phyloP scores from a whole-genome alignment of 371 early-diverging fungal genomes.

The Spraguea lophii region DNA sequence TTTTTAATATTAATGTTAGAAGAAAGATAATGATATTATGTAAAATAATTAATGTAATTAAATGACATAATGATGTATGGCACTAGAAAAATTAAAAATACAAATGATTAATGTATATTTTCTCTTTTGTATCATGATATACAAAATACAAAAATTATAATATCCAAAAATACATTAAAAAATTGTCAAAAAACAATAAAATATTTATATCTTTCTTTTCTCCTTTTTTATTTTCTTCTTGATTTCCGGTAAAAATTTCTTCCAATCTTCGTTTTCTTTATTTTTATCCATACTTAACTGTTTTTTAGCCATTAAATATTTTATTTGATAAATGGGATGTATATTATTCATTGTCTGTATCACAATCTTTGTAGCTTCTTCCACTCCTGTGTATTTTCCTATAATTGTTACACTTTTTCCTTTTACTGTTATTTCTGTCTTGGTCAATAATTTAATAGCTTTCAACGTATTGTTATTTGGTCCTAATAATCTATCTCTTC shows the following conservation, averaged over 20 bases:
- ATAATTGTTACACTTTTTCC: constrained; percentile 84
- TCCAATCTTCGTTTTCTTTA: constrained; percentile 81
- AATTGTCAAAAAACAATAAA: too few relatives aligned
- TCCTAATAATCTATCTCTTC: constrained; percentile 81
- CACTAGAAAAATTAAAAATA: too few relatives aligned
- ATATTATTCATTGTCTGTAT: constrained; percentile 90
- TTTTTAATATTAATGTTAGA: too few relatives aligned
- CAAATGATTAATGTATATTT: too few relatives aligned
- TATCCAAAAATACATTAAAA: too few relatives aligned
- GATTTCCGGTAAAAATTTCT: constrained; percentile 84
- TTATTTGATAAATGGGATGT: constrained; percentile 96
- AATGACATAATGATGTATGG: too few relatives aligned
- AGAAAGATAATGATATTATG: too few relatives aligned
- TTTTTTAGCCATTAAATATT: constrained; percentile 84
- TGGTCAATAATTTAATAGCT: constrained; percentile 82
- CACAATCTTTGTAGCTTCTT: constrained; percentile 67
- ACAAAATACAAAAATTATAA: too few relatives aligned
- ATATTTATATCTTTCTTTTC: too few relatives aligned
- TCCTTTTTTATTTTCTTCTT: constrained; percentile 66
- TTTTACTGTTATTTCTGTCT: constrained; percentile 80
- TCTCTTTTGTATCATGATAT: too few relatives aligned
- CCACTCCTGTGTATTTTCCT: constrained; percentile 51
- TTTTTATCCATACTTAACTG: constrained; percentile 85
- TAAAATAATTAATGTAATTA: too few relatives aligned
- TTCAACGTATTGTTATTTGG: constrained; percentile 83